Conservation (phyloP, 345 rosid genomes). For the Pugionium dolabratum region DNA sequence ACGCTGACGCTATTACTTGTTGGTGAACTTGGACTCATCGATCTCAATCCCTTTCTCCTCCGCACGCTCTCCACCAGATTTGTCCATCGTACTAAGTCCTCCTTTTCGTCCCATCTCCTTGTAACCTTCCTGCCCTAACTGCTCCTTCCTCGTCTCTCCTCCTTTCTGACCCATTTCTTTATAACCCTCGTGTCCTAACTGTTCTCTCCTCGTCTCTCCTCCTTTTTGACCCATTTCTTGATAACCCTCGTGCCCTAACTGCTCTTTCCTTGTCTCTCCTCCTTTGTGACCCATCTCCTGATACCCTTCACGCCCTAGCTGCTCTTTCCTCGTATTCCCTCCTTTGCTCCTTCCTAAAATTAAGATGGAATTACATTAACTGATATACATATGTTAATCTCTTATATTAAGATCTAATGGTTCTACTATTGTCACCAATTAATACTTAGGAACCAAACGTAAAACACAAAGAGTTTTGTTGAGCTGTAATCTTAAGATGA, state of each 20-base stretch:
- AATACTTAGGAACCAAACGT: no score
- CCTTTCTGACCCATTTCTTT: slow-evolving; percentile 57
- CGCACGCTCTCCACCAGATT: slow-evolving; percentile 63
- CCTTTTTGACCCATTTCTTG: slow-evolving; percentile 64
- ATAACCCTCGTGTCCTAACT: slow-evolving; percentile 59
- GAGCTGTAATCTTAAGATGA: not conserved
- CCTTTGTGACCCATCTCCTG: slow-evolving; percentile 66
- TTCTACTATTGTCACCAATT: not conserved
- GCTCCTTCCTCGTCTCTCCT: slow-evolving; percentile 67
- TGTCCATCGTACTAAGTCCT: slow-evolving; percentile 59
- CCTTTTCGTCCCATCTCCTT: slow-evolving; percentile 77
- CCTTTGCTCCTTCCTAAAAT: slow-evolving; percentile 59
- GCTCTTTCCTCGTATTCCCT: slow-evolving; percentile 60
- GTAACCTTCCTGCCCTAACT: slow-evolving; percentile 68
- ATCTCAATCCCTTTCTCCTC: slow-evolving; percentile 60
- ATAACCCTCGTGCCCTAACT: slow-evolving; percentile 71
- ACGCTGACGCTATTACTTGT: slow-evolving; percentile 23
- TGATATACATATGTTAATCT: not conserved
- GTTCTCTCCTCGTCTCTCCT: slow-evolving; percentile 58
- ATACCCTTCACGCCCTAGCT: slow-evolving; percentile 61
- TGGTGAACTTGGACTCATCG: slow-evolving; percentile 71
- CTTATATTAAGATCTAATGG: not conserved
- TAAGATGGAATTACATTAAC: no score
- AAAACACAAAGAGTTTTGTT: not conserved
- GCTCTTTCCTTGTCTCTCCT: slow-evolving; percentile 48